Base-by-base conservation (phyloP, 2,329 filamentous ascomycete species). In the Albophoma yamanashiensis region DNA sequence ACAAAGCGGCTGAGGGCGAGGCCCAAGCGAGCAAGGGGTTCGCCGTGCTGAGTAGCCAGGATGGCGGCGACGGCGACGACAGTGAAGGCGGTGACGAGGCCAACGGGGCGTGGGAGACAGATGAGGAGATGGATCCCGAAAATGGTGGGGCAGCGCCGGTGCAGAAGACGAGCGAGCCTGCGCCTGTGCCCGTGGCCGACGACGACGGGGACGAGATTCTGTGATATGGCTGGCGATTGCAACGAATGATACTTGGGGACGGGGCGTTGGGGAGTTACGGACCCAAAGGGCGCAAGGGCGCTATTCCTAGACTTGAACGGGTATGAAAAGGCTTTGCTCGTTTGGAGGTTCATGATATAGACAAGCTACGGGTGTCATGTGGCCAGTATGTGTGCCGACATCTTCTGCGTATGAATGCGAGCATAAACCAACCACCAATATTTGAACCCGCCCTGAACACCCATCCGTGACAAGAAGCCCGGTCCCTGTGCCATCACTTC, bases 161-260 rank as follows among this genome's bases (percentile, higher is more conserved):
- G 8, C 25, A 11, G 27, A 27, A 52, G 47, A 52, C 27, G 27
- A n/a, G 17, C 27, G 27, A 7, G 31, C n/a, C 50, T 8, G 22
- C 15, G 31, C n/a, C 50, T 8, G 22, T 43, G 42, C n/a, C 31
- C 15, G 22, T 9, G 22, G 22, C 34, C 25, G 70, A 71, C 17
- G 70, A 71, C 20, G 71, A 71, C 55, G 69, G 69, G 4, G 71
- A 74, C 20, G 70, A 71, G 57, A 73, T 73, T 59, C 62, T 74
- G 36, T 73, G 62, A 69, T 38, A 60, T 5, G 56, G 20, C 27
- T 14, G 22, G 9, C 45, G 8, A 31, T 5, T 25, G 8, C 42
- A 15, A 17, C 22, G 45, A 27, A 2, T 52, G 47, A 34, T 11
- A 52, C 8, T 31, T 31, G 45, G 17, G 55, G 5, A 53, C 50